Evolutionary conservation across 257 asterid species (phyloP).

Genomic region (Catharanthus roseus): DNA sequence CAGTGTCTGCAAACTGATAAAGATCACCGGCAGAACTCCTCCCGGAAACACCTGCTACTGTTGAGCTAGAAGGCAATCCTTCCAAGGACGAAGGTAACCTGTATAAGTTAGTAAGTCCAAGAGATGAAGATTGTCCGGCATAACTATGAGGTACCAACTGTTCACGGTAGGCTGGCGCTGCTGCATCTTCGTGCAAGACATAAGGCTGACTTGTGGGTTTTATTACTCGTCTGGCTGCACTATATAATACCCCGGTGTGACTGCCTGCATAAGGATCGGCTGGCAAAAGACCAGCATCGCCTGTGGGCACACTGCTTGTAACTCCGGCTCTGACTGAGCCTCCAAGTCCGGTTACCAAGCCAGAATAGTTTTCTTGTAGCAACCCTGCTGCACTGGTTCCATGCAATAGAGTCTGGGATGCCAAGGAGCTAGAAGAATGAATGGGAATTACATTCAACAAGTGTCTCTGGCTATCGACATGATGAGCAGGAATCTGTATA

Average conservation of each 20-base stretch:
- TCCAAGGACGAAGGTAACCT: slow-evolving; percentile 41
- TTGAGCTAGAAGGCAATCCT: slow-evolving; percentile 37
- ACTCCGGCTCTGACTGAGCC: slow-evolving; percentile 25
- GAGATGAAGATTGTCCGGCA: slow-evolving; percentile 29
- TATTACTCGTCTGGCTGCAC: slow-evolving; percentile 30
- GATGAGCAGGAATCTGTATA: slow-evolving; percentile 22
- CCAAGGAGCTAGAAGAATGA: slow-evolving; percentile 27
- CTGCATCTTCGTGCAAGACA: slow-evolving; percentile 32
- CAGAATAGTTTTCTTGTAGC: slow-evolving; percentile 26
- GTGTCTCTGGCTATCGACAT: slow-evolving; percentile 29
- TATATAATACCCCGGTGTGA: slow-evolving; percentile 26
- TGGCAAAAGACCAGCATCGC: slow-evolving; percentile 27
- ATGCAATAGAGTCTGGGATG: slow-evolving; percentile 36
- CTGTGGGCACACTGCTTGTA: slow-evolving; percentile 19
- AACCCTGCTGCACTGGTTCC: slow-evolving; percentile 51
- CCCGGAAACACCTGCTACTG: slow-evolving; percentile 27
- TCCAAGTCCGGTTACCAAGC: slow-evolving; percentile 1
- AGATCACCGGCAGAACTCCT: slow-evolving; percentile 45
- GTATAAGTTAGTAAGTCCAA: slow-evolving; percentile 45
- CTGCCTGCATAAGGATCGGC: slow-evolving; percentile 33
- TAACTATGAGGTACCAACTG: slow-evolving; percentile 24
- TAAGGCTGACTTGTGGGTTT: slow-evolving; percentile 34
- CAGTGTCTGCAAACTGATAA: slow-evolving; percentile 65
- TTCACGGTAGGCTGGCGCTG: slow-evolving; percentile 23
- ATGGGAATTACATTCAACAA: slow-evolving; percentile 22